A percentile compares a stretch with the other conserved stretches of the same genome.
These are phyloP conservation scores for Lactarius pseudohatsudake DNA, from an alignment of 768 basidiomycete genomes.

Conservation along the genomic window DNA sequence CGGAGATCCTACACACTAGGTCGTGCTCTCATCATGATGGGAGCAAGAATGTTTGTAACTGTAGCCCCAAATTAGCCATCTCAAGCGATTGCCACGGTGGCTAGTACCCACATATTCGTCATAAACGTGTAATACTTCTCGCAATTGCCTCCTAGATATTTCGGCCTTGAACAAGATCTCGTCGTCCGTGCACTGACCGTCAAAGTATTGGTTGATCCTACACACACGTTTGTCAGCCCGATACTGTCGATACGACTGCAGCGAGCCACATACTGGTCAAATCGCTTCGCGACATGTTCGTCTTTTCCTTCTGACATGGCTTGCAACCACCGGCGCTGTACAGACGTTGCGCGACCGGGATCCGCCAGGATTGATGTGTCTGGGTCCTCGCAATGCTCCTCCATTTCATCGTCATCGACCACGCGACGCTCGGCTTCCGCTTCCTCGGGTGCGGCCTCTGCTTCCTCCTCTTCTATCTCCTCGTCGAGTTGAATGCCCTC, in stretches of 20 bases:
- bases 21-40: slow-evolving; percentile 35
- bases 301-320: slow-evolving; percentile 89
- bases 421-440: slow-evolving; percentile 35
- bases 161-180: slow-evolving; percentile 91
- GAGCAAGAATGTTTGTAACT: slow-evolving; percentile 50
- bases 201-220: slow-evolving; percentile 91
- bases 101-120: slow-evolving; percentile 75
- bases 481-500: slow-evolving; percentile 38
- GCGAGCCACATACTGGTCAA: slow-evolving; percentile 61
- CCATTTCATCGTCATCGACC: slow-evolving; percentile 39
- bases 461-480: slow-evolving; percentile 34
- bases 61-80: slow-evolving; percentile 8
- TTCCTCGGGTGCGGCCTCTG: slow-evolving; percentile 33
- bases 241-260: background rate
- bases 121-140: slow-evolving; percentile 81
- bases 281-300: slow-evolving; percentile 62
- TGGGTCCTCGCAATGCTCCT: slow-evolving; percentile 48
- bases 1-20: background rate
- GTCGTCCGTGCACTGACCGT: slow-evolving; percentile 88
- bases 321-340: slow-evolving; percentile 81
- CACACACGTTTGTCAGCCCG: background rate
- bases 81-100: background rate
- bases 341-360: slow-evolving; percentile 75
- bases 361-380: slow-evolving; percentile 73
- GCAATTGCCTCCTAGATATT: slow-evolving; percentile 78